phyloP scores from a whole-genome alignment of 73 alveolate genomes.

The Tetrahymena thermophila region DNA sequence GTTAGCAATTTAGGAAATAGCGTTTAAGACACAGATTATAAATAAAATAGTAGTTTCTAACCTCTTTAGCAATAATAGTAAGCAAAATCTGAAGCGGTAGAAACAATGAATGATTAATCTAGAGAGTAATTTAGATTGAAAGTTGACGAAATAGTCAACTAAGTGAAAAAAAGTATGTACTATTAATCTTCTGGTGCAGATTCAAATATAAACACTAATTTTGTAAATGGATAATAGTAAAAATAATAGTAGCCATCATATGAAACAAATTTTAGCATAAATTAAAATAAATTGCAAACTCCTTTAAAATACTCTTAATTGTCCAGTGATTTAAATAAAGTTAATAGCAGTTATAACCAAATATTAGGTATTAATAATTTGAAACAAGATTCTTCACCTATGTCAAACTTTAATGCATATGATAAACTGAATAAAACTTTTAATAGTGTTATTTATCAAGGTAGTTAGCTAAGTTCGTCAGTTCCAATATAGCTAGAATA shows the following conservation, averaged over 20 bases:
- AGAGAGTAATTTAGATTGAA: neutral
- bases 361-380: neutral
- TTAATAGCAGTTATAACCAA: neutral
- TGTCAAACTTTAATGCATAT: neutral
- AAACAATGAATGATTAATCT: neutral
- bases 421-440: neutral
- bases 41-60: neutral
- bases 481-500: neutral
- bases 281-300: neutral
- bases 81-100: neutral
- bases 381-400: neutral
- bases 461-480: neutral
- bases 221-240: neutral
- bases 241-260: neutral
- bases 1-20: too few relatives aligned
- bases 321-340: neutral
- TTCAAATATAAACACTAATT: neutral
- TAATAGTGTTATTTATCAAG: neutral
- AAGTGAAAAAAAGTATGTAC: neutral
- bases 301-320: neutral
- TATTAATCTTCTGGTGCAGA: neutral
- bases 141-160: neutral
- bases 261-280: neutral
- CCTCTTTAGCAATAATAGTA: neutral
- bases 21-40: neutral